Evolutionary conservation across 2,329 filamentous ascomycete species (phyloP).

Genomic region (Chalaropsis thielavioides): DNA sequence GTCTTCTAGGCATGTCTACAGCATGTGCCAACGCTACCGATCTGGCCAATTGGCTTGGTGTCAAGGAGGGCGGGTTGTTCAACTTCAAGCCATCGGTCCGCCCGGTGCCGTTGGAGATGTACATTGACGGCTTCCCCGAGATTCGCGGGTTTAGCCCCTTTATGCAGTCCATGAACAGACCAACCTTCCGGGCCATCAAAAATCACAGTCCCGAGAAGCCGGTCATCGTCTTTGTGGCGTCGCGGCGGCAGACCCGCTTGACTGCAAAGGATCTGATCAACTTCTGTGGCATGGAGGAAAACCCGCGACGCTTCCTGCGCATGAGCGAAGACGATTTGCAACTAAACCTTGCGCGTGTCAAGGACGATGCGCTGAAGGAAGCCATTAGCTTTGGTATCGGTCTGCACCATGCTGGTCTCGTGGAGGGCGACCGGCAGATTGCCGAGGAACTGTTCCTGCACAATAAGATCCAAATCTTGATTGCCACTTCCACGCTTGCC

Average conservation of each 20-base stretch:
- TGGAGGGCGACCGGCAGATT: conserved; percentile 83
- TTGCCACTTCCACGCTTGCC: conserved; percentile 88
- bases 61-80: conserved; percentile 76
- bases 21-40: conserved; percentile 93
- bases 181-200: conserved; percentile 92
- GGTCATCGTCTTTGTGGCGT: conserved; percentile 96
- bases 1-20: conserved; percentile 96
- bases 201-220: conserved; percentile 92
- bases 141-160: conserved; percentile 88
- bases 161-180: conserved; percentile 98
- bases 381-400: conserved; percentile 96
- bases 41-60: conserved; percentile 89
- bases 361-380: conserved; percentile 83
- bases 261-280: conserved; percentile 96
- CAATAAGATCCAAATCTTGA: conserved; percentile 94
- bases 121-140: conserved; percentile 94
- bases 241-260: conserved; percentile 80
- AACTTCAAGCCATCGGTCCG: conserved; percentile 96
- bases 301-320: conserved; percentile 78
- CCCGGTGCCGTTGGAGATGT: conserved; percentile 88
- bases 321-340: conserved; percentile 94
- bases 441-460: conserved; percentile 90
- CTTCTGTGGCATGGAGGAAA: conserved; percentile 95
- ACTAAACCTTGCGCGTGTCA: conserved; percentile 73
- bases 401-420: conserved; percentile 88